These are phyloP conservation scores for Sporodiniella umbellata DNA, from an alignment of 371 early-diverging fungal species.

Conservation along the genomic window DNA sequence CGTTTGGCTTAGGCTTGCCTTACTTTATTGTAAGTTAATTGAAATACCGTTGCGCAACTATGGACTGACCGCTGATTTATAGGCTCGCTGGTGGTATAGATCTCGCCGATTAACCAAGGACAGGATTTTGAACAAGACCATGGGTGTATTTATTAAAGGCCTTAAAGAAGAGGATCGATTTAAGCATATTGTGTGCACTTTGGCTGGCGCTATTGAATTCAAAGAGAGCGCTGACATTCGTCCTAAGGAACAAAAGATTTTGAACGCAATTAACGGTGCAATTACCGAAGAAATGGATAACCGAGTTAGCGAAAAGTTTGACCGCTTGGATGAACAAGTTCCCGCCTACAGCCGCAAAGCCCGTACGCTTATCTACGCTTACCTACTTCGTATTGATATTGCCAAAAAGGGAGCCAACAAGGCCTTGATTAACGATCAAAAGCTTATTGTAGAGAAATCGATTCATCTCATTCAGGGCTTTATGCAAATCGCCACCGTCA, in stretches of 20 bases:
- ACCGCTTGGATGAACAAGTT: conserved; percentile 20
- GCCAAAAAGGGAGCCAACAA: conserved; percentile 17
- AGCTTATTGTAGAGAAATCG: conserved; percentile 66
- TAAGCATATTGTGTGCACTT: conserved; percentile 58
- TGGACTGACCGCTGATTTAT: neutral
- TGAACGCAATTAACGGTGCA: conserved; percentile 47
- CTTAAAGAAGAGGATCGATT: conserved; percentile 71
- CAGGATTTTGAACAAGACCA: conserved; percentile 82
- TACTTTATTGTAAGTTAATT: conserved; percentile 63
- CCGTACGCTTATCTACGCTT: conserved; percentile 78
- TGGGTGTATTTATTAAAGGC: conserved; percentile 88
- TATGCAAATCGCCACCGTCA: conserved; percentile 83
- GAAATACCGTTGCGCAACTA: neutral
- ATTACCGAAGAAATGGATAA: conserved; percentile 62
- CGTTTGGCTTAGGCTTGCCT: conserved; percentile 90
- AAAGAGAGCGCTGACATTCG: conserved; percentile 52
- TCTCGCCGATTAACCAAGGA: conserved; percentile 87
- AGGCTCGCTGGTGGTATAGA: conserved; percentile 93
- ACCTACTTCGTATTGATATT: conserved; percentile 75
- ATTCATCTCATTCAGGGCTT: conserved; percentile 78
- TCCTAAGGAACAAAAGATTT: conserved; percentile 48
- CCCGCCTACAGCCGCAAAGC: conserved; percentile 68
- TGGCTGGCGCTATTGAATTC: conserved; percentile 73
- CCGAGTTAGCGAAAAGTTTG: conserved; percentile 57
- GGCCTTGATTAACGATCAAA: conserved; percentile 53